A percentile compares a stretch with the other conserved stretches of the same genome.
phyloP scores from a whole-genome alignment of 1,284 basidiomycete genomes.

The Irpex rosettiformis region DNA sequence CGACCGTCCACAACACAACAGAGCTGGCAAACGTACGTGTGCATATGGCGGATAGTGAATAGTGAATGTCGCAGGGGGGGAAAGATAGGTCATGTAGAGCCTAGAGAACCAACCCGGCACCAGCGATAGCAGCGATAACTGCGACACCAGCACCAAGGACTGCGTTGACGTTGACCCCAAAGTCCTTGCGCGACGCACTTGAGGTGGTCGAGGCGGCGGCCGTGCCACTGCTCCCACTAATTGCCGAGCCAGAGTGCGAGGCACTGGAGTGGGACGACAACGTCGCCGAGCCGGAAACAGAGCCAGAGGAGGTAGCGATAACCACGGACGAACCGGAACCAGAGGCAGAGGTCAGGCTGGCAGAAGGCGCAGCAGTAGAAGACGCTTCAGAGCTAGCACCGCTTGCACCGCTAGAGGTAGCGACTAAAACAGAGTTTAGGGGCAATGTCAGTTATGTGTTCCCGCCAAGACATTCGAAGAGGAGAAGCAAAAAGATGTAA shows the following conservation, averaged over 20 bases:
- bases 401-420: neutral
- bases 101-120: constrained; percentile 18
- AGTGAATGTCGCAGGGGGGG: too few species aligned
- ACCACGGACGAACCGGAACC: constrained; percentile 1
- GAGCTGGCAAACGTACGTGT: too few species aligned
- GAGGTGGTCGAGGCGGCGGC: constrained; percentile 4
- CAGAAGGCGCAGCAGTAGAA: constrained; percentile 1
- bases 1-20: too few species aligned
- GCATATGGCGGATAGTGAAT: too few species aligned
- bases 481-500: neutral
- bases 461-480: neutral
- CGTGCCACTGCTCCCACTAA: neutral
- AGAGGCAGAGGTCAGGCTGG: constrained; percentile 4
- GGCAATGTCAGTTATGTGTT: too few species aligned
- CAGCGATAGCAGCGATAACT: constrained; percentile 14
- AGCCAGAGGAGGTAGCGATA: neutral
- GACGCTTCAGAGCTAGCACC: too few species aligned
- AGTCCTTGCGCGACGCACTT: constrained; percentile 3
- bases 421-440: neutral
- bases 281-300: neutral
- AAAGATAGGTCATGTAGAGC: neutral
- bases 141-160: constrained; percentile 14
- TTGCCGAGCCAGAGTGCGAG: constrained; percentile 5
- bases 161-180: constrained; percentile 6
- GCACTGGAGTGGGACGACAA: neutral